These are phyloP conservation scores for Aspergillus sclerotiicarbonarius DNA, from an alignment of 495 filamentous ascomycete species.

Conservation along the genomic window DNA sequence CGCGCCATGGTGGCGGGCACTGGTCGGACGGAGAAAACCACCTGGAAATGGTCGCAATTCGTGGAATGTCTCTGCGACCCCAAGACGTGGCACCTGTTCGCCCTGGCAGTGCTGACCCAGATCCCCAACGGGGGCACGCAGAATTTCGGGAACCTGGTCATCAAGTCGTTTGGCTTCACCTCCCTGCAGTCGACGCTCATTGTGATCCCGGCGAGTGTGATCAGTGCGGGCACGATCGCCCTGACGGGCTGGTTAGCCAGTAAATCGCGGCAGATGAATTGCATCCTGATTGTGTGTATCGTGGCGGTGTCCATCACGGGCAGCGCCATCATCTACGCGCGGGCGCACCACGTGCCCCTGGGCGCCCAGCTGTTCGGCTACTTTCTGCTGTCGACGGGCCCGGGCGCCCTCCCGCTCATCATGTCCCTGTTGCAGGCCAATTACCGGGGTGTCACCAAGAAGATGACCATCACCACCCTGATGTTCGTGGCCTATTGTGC, in stretches of 20 bases:
- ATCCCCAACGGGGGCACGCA: slow-evolving; percentile 46
- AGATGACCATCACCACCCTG: slow-evolving; percentile 48
- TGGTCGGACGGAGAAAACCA: slow-evolving; percentile 51
- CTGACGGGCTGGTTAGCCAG: slow-evolving; percentile 39
- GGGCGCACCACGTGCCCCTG: slow-evolving; percentile 46
- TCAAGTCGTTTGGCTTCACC: slow-evolving; percentile 44
- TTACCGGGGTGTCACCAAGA: slow-evolving; percentile 66
- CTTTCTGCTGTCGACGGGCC: slow-evolving; percentile 53
- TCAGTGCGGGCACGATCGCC: slow-evolving; percentile 36
- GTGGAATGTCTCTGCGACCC: slow-evolving; percentile 54
- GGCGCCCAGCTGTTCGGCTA: slow-evolving; percentile 56
- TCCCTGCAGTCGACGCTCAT: slow-evolving; percentile 41
- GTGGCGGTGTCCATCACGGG: slow-evolving; percentile 46
- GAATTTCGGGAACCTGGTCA: slow-evolving; percentile 46
- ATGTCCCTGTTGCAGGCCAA: slow-evolving; percentile 58
- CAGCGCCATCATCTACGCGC: slow-evolving; percentile 58
- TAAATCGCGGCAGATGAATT: slow-evolving; percentile 31
- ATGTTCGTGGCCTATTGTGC: slow-evolving; percentile 43
- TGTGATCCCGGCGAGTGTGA: slow-evolving; percentile 41
- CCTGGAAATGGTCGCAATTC: slow-evolving; percentile 55
- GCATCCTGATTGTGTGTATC: slow-evolving; percentile 30
- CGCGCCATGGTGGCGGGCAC: slow-evolving; percentile 42
- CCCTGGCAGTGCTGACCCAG: slow-evolving; percentile 53
- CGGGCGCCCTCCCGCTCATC: slow-evolving; percentile 56
- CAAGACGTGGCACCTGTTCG: slow-evolving; percentile 59